phyloP scores from a whole-genome alignment of 176 grass and related monocot species.

The bread wheat (Triticum aestivum) region DNA sequence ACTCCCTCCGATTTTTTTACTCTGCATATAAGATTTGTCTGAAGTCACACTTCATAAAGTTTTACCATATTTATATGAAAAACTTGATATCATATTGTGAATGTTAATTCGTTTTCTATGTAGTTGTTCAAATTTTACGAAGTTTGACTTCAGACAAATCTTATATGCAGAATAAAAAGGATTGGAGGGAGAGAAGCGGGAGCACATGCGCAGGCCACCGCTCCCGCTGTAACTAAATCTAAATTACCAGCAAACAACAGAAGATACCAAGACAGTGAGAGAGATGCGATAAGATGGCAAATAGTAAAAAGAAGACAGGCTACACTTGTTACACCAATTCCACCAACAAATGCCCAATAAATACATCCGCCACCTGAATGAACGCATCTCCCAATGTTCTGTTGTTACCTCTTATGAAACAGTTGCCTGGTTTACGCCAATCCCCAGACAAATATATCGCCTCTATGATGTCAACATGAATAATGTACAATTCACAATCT shows the following conservation, averaged over 20 bases:
- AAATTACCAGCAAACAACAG: constrained; percentile 26
- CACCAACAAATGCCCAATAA: constrained; percentile 47
- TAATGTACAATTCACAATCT: constrained; percentile 79
- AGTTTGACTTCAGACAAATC: too few relatives aligned
- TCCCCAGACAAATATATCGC: constrained; percentile 43
- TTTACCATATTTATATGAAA: too few relatives aligned
- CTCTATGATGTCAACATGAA: constrained; percentile 42
- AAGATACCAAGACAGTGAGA: constrained; percentile 1
- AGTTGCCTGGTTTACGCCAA: constrained; percentile 46
- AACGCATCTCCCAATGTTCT: constrained; percentile 38
- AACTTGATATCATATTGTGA: too few relatives aligned
- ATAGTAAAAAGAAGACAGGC: constrained; percentile 33
- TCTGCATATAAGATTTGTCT: too few relatives aligned
- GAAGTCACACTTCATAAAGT: too few relatives aligned
- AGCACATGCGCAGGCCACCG: not conserved
- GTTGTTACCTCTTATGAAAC: constrained; percentile 70
- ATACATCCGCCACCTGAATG: constrained; percentile 50
- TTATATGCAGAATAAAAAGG: too few relatives aligned
- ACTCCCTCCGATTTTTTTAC: too few relatives aligned
- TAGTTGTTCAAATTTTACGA: too few relatives aligned
- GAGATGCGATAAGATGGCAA: constrained; percentile 34
- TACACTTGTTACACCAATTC: constrained; percentile 57
- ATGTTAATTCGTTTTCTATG: too few relatives aligned
- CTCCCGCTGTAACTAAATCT: not conserved
- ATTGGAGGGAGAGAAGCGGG: not conserved